Conservation (phyloP, 2,329 filamentous ascomycete genomes). For the Tricladium varicosporioides region DNA sequence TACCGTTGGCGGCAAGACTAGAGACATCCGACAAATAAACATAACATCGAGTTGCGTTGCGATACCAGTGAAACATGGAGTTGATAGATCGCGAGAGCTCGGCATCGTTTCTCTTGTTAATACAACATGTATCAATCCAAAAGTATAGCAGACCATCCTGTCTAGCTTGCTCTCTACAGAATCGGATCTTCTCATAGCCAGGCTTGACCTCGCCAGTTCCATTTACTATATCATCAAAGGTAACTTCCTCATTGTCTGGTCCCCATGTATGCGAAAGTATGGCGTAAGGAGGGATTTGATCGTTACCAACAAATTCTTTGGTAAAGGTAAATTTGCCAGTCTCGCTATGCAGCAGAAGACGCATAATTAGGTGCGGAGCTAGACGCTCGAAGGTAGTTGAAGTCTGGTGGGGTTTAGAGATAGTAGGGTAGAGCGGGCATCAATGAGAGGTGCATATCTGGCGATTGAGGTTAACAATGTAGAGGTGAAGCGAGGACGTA, state of each 20-base stretch:
- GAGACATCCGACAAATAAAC: not conserved
- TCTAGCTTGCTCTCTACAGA: no score
- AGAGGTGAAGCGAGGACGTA: not conserved
- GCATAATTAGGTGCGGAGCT: slow-evolving; percentile 6
- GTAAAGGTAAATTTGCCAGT: slow-evolving; percentile 10
- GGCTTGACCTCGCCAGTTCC: not conserved
- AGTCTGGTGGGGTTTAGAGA: not conserved
- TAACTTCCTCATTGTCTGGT: slow-evolving; percentile 7
- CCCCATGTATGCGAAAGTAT: slow-evolving; percentile 8
- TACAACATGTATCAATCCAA: no score
- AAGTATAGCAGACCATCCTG: no score
- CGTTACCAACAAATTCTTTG: slow-evolving; percentile 8
- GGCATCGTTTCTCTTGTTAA: no score
- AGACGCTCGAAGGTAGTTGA: not conserved
- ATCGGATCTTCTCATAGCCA: not conserved
- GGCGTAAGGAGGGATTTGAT: slow-evolving; percentile 10
- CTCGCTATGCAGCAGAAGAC: slow-evolving; percentile 12
- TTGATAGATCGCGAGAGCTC: not conserved
- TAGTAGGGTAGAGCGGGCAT: not conserved
- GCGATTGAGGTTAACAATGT: not conserved
- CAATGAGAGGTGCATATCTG: not conserved
- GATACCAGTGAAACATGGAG: not conserved
- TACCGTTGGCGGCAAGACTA: not conserved
- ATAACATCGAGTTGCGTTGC: not conserved
- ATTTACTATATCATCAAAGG: not conserved